phyloP scores from a whole-genome alignment of 768 basidiomycete species.

The Collybia sp. region DNA sequence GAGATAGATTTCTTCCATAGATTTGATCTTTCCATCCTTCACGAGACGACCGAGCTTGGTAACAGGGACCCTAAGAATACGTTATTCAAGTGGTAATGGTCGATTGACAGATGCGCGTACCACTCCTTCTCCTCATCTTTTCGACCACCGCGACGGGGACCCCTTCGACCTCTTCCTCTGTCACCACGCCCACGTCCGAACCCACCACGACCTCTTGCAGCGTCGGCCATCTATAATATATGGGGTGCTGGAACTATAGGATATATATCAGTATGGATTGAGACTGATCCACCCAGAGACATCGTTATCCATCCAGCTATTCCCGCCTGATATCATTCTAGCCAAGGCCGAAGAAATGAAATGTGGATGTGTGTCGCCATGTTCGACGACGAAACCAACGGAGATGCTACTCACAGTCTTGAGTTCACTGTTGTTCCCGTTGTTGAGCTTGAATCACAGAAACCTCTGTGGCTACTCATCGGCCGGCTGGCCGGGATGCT shows the following conservation, averaged over 20 bases:
- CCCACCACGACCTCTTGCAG: conserved; percentile 64
- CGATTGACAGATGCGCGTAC: conserved; percentile 41
- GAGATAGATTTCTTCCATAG: conserved; percentile 99
- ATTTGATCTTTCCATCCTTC: conserved; percentile 99
- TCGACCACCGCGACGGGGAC: conserved; percentile 92
- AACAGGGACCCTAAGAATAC: conserved; percentile 78
- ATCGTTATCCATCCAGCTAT: conserved; percentile 46
- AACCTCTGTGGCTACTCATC: no score
- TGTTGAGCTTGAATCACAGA: conserved; percentile 19
- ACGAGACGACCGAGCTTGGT: conserved; percentile 99
- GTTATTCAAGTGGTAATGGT: conserved; percentile 1
- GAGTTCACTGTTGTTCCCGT: conserved; percentile 33
- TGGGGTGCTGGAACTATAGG: conserved; percentile 14
- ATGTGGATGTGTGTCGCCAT: conserved; percentile 4
- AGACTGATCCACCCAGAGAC: conserved; percentile 36
- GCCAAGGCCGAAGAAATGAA: conserved; percentile 8
- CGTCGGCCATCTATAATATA: conserved; percentile 68
- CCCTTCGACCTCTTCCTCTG: conserved; percentile 82
- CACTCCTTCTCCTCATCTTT: conserved; percentile 99
- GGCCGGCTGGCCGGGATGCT: no score
- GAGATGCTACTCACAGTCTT: conserved; percentile 30
- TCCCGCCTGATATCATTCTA: conserved; percentile 1
- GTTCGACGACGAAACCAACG: conserved; percentile 1
- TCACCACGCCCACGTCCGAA: conserved; percentile 92
- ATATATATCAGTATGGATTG: conserved; percentile 7